phyloP scores from a whole-genome alignment of 257 asterid genomes.

The Solanum sparsipilum region DNA sequence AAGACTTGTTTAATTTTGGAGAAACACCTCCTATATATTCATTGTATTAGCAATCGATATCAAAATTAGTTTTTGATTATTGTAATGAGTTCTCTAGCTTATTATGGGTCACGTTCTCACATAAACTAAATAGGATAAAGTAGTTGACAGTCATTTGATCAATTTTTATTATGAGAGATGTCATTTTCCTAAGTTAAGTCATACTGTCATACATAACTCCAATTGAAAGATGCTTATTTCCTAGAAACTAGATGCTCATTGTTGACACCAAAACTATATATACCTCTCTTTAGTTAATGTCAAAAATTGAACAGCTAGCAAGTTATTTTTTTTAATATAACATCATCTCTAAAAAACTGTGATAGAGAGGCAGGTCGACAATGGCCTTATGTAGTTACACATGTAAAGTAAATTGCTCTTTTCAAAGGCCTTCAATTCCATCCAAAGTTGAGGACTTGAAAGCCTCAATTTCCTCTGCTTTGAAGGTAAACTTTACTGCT shows the following conservation, averaged over 20 bases:
- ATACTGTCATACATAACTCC: not conserved
- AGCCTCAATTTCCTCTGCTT: conserved; percentile 5
- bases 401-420: conserved; percentile 1
- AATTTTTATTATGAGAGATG: not conserved
- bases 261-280: not conserved
- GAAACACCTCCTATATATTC: not conserved
- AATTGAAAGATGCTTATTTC: not conserved
- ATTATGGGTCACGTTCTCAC: not conserved
- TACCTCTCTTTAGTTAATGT: not conserved
- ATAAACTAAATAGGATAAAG: not conserved
- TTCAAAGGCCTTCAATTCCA: conserved; percentile 7
- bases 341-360: not conserved
- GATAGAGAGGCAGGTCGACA: not conserved
- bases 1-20: not conserved
- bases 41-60: not conserved
- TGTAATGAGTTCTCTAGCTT: not conserved
- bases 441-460: not conserved
- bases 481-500: not conserved
- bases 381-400: conserved; percentile 1
- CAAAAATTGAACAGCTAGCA: not conserved
- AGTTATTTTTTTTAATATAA: not conserved
- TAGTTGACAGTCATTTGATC: not conserved
- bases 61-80: no score
- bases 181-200: not conserved
- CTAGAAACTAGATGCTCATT: not conserved